These are phyloP conservation scores for Mycena chlorophos DNA, from an alignment of 768 basidiomycete genomes.

Conservation along the genomic window DNA sequence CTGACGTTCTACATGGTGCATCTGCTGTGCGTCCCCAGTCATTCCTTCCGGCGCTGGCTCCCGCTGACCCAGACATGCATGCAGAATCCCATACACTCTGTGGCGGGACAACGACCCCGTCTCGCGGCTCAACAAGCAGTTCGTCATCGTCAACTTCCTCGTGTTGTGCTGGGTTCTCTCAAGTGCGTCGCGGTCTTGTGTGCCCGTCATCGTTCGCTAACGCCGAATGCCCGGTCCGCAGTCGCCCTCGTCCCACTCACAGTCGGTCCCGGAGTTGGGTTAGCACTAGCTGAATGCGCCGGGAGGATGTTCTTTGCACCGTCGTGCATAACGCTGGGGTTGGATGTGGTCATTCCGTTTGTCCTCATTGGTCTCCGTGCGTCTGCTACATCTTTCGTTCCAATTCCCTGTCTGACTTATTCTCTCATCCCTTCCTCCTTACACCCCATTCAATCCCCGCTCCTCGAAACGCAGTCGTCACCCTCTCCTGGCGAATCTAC, in stretches of 20 bases:
- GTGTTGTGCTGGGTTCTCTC: slow-evolving; percentile 16
- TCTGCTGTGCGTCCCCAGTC: slow-evolving; percentile 7
- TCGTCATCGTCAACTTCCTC: slow-evolving; percentile 19
- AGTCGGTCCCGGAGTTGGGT: slow-evolving; percentile 3
- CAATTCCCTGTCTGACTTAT: neutral
- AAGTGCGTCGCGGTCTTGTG: slow-evolving; percentile 2
- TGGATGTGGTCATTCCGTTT: slow-evolving; percentile 13
- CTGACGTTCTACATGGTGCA: slow-evolving; percentile 17
- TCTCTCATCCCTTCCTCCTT: neutral
- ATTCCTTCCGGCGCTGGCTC: neutral
- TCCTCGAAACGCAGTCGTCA: neutral
- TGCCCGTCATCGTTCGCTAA: neutral
- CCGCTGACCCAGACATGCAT: neutral
- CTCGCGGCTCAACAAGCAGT: slow-evolving; percentile 18
- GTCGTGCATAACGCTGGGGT: slow-evolving; percentile 10
- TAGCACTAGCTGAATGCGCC: slow-evolving; percentile 1
- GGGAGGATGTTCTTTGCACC: slow-evolving; percentile 1
- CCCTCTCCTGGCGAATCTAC: slow-evolving; percentile 8
- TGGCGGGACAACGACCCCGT: slow-evolving; percentile 11
- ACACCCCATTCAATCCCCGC: neutral
- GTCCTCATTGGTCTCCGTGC: slow-evolving; percentile 15
- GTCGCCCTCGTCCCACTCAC: slow-evolving; percentile 14
- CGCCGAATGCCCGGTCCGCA: neutral
- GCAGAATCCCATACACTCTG: slow-evolving; percentile 12
- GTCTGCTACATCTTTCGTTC: neutral